phyloP scores from a whole-genome alignment of 2,329 filamentous ascomycete genomes.

The Nigrospora oryzae region DNA sequence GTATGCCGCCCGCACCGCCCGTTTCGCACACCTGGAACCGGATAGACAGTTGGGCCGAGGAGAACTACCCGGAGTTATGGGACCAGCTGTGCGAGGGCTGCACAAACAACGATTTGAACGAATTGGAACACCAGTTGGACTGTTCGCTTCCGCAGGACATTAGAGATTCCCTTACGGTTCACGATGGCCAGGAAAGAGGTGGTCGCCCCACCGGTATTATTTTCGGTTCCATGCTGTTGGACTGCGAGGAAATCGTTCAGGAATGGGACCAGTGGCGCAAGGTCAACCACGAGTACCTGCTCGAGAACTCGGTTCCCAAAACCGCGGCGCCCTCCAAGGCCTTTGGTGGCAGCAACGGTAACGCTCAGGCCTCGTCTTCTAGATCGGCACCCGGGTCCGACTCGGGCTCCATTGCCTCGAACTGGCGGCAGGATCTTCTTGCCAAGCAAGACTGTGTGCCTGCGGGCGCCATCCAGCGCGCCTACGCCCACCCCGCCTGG shows the following conservation, averaged over 20 bases:
- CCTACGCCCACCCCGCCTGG: conserved; percentile 90
- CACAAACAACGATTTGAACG: conserved; percentile 91
- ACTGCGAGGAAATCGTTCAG: conserved; percentile 96
- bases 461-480: conserved; percentile 77
- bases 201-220: conserved; percentile 86
- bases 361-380: conserved; percentile 58
- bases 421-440: conserved; percentile 81
- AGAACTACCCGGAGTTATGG: conserved; percentile 88
- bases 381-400: conserved; percentile 43
- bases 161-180: conserved; percentile 79
- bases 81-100: conserved; percentile 91
- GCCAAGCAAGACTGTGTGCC: conserved; percentile 84
- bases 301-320: conserved; percentile 46
- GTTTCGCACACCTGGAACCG: conserved; percentile 85
- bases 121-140: conserved; percentile 91
- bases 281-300: conserved; percentile 84
- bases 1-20: conserved; percentile 81
- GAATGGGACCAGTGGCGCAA: conserved; percentile 96
- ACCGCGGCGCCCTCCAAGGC: conserved; percentile 63
- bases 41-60: conserved; percentile 89
- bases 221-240: conserved; percentile 89
- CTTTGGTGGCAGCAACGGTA: conserved; percentile 48
- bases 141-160: conserved; percentile 90
- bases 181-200: conserved; percentile 95
- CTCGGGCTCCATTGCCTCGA: conserved; percentile 41